These are phyloP conservation scores for Pestalotiopsis sp. DNA, from an alignment of 2,329 filamentous ascomycete species.

Conservation along the genomic window DNA sequence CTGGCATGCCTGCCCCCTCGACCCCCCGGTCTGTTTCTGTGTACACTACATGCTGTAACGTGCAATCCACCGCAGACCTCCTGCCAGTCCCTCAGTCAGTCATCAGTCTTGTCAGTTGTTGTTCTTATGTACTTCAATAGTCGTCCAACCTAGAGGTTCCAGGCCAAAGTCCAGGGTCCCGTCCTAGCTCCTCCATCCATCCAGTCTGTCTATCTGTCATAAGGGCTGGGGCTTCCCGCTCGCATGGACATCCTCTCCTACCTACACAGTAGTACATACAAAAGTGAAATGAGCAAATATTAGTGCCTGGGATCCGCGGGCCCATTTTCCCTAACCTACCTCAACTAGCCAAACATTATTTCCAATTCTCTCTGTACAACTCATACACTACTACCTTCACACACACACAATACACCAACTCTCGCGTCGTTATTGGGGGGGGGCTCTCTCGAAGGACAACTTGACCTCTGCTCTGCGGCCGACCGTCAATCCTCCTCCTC, in stretches of 20 bases:
- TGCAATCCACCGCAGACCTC: slow-evolving; percentile 9
- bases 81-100: background rate
- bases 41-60: slow-evolving; percentile 1
- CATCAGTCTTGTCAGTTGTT: background rate
- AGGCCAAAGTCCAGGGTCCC: slow-evolving; percentile 3
- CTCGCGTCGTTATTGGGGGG: background rate
- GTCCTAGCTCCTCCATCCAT: slow-evolving; percentile 9
- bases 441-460: background rate
- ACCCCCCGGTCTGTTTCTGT: background rate
- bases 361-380: background rate
- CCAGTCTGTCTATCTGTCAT: slow-evolving; percentile 15
- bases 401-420: background rate
- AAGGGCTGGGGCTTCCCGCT: slow-evolving; percentile 19
- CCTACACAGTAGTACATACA: background rate
- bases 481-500: background rate
- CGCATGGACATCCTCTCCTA: slow-evolving; percentile 11
- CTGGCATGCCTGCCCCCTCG: background rate
- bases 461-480: background rate
- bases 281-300: slow-evolving; percentile 17
- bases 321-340: background rate
- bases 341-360: slow-evolving; percentile 4
- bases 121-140: background rate
- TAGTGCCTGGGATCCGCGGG: slow-evolving; percentile 15
- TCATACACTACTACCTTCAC: background rate
- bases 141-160: background rate